These are phyloP conservation scores for Phytophthora tubulina DNA, from an alignment of 352 stramenopile species.

Conservation along the genomic window DNA sequence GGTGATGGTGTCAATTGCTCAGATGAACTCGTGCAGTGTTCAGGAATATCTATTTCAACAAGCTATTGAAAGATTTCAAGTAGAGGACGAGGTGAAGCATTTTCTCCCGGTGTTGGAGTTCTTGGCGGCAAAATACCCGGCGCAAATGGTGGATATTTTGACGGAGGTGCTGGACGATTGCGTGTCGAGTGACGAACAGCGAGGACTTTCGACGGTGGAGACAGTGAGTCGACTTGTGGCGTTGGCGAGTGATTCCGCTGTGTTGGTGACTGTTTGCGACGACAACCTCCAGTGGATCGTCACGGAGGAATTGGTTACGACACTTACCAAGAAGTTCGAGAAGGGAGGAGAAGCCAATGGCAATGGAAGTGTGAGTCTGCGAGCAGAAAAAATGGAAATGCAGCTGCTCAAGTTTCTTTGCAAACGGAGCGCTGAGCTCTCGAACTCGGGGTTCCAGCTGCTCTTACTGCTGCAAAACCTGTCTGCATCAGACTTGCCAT, in stretches of 20 bases:
- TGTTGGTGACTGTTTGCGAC: slow-evolving; percentile 55
- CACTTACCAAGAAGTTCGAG: slow-evolving; percentile 40
- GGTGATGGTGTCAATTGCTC: slow-evolving; percentile 54
- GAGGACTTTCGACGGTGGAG: not conserved
- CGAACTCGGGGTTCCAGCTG: slow-evolving; percentile 57
- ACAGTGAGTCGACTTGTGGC: slow-evolving; percentile 44
- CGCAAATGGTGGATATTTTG: slow-evolving; percentile 63
- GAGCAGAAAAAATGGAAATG: slow-evolving; percentile 11
- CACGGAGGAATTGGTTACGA: slow-evolving; percentile 54
- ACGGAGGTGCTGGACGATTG: slow-evolving; percentile 53
- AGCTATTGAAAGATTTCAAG: slow-evolving; percentile 31
- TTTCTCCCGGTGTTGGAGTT: slow-evolving; percentile 56
- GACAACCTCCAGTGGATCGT: slow-evolving; percentile 75
- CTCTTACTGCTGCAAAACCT: slow-evolving; percentile 58
- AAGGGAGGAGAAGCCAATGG: slow-evolving; percentile 10
- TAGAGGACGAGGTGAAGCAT: slow-evolving; percentile 1
- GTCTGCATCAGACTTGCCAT: slow-evolving; percentile 6
- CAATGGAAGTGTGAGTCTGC: slow-evolving; percentile 17
- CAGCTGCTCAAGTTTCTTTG: slow-evolving; percentile 44
- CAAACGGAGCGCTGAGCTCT: slow-evolving; percentile 48
- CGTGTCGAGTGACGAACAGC: slow-evolving; percentile 1
- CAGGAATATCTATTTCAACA: slow-evolving; percentile 61
- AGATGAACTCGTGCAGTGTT: slow-evolving; percentile 55
- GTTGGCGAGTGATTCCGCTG: slow-evolving; percentile 44
- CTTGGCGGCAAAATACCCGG: slow-evolving; percentile 45